Evolutionary conservation across 768 basidiomycete species (phyloP).

Genomic region (Xanthoconium purpureum): DNA sequence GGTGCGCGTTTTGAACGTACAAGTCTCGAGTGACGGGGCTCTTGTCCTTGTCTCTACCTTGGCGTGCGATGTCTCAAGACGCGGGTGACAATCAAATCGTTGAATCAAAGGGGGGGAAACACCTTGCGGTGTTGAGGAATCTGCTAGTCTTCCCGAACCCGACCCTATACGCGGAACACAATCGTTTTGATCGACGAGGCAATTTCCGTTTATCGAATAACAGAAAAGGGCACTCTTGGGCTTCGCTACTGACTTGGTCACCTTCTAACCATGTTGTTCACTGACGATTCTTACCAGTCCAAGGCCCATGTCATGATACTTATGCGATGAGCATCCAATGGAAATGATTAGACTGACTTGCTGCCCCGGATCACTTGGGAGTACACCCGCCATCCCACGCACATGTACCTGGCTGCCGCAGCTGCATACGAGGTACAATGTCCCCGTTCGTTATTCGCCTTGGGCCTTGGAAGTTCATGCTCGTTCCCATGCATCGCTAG

Average conservation of each 20-base stretch:
- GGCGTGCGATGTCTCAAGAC: constrained; percentile 8
- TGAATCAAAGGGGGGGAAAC: too few species aligned
- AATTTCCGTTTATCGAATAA: too few species aligned
- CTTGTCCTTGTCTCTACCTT: constrained; percentile 72
- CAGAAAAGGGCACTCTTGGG: too few species aligned
- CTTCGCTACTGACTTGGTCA: too few species aligned
- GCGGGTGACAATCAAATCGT: too few species aligned
- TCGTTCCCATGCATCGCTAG: background rate
- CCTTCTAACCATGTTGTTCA: background rate
- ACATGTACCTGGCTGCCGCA: background rate
- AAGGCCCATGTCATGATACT: background rate
- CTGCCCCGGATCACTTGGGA: background rate
- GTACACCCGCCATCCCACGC: background rate
- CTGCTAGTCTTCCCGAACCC: too few species aligned
- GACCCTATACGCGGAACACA: too few species aligned
- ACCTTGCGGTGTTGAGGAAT: too few species aligned
- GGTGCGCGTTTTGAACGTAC: constrained; percentile 42
- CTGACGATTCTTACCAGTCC: background rate
- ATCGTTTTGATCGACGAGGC: too few species aligned
- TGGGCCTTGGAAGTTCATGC: background rate
- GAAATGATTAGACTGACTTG: background rate
- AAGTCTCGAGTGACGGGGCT: constrained; percentile 70
- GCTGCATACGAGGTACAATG: background rate
- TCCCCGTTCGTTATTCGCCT: background rate
- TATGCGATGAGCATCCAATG: background rate